Conservation (phyloP, 768 basidiomycete species). For the Phaeolepiota aurea region DNA sequence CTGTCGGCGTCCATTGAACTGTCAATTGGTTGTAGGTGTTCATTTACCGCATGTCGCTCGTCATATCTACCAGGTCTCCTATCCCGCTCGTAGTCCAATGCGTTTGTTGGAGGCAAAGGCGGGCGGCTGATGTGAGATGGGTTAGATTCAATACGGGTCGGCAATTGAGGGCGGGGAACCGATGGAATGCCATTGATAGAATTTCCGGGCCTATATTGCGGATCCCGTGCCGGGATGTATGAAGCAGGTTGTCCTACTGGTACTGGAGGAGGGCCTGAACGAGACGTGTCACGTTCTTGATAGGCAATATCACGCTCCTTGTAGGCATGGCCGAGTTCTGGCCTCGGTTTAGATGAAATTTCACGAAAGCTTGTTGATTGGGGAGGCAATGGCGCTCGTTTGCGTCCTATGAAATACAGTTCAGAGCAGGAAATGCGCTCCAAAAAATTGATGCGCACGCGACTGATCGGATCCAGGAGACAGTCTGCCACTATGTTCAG, state of each 20-base stretch:
- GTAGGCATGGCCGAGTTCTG: no score
- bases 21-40: no score
- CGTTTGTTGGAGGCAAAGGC: neutral
- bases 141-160: neutral
- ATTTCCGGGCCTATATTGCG: no score
- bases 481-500: neutral
- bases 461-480: neutral
- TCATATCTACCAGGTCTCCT: slow-evolving; percentile 10
- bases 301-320: no score
- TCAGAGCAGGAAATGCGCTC: neutral
- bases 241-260: no score
- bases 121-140: neutral
- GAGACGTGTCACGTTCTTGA: no score
- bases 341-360: no score
- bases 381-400: slow-evolving; percentile 35
- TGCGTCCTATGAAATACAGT: slow-evolving; percentile 21
- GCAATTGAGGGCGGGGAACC: neutral
- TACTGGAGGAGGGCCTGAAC: no score
- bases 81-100: neutral
- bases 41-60: no score
- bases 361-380: slow-evolving; percentile 32
- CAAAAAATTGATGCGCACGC: neutral
- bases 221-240: no score
- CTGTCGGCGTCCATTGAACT: slow-evolving; percentile 19
- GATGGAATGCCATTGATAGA: neutral